Conservation (phyloP, 2,329 filamentous ascomycete genomes). For the Incumbomyces lentus region DNA sequence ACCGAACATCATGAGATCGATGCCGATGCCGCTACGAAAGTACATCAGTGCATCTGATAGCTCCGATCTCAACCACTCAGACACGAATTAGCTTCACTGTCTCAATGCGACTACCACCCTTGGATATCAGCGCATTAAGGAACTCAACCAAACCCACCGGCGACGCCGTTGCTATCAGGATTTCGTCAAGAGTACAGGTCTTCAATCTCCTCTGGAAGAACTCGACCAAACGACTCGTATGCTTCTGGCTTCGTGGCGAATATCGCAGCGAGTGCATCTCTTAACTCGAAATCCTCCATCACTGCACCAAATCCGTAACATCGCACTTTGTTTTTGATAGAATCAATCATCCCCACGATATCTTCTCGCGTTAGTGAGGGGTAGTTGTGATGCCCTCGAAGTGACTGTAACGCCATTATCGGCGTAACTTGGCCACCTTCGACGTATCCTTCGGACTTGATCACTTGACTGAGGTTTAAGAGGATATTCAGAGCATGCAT, state of each 20-base stretch:
- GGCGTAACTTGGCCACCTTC: constrained; percentile 57
- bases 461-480: constrained; percentile 69
- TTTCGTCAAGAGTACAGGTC: constrained; percentile 15
- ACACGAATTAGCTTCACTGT: too few species aligned
- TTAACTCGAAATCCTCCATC: constrained; percentile 55
- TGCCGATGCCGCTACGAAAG: too few species aligned
- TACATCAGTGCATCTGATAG: too few species aligned
- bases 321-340: constrained; percentile 68
- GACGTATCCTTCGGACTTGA: constrained; percentile 70
- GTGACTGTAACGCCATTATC: constrained; percentile 84
- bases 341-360: constrained; percentile 60
- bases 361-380: constrained; percentile 56
- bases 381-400: constrained; percentile 62
- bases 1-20: too few species aligned
- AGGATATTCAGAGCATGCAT: constrained; percentile 60
- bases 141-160: too few species aligned
- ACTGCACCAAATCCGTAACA: constrained; percentile 79
- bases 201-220: constrained; percentile 17
- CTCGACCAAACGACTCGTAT: constrained; percentile 17
- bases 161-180: too few species aligned
- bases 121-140: too few species aligned
- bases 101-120: too few species aligned
- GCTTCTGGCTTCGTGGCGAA: constrained; percentile 45
- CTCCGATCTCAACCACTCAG: too few species aligned
- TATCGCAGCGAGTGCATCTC: constrained; percentile 64